Conservation (phyloP, 257 asterid species). For the Solanum paucissectum region DNA sequence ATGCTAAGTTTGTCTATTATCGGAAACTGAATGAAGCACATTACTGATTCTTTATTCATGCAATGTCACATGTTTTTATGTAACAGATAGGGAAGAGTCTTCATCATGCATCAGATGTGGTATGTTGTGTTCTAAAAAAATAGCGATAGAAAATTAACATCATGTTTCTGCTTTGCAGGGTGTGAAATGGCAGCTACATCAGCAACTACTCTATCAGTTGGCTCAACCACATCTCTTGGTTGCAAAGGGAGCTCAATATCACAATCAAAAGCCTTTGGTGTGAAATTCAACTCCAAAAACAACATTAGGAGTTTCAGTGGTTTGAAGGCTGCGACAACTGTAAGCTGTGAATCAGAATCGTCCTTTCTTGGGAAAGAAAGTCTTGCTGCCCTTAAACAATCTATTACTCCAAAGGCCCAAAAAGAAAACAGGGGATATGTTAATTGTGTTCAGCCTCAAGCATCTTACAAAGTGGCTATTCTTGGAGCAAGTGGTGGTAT, state of each 20-base stretch:
- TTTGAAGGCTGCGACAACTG: conserved; percentile 32
- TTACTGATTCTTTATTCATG: neutral
- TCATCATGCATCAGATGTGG: neutral
- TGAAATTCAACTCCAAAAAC: conserved; percentile 35
- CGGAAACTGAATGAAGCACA: neutral
- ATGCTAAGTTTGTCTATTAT: neutral
- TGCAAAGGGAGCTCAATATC: conserved; percentile 20
- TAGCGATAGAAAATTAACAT: neutral
- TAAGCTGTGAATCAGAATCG: conserved; percentile 21
- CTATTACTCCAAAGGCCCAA: conserved; percentile 18
- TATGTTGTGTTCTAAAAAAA: neutral
- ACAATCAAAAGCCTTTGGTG: conserved; percentile 31
- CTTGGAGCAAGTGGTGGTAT: conserved; percentile 86
- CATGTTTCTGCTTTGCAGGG: conserved; percentile 21
- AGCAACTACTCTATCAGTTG: conserved; percentile 45
- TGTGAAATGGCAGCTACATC: conserved; percentile 62
- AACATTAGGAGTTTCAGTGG: conserved; percentile 35
- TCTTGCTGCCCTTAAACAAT: conserved; percentile 17
- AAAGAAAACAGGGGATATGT: conserved; percentile 19
- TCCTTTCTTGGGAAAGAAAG: conserved; percentile 45
- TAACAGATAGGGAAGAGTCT: neutral
- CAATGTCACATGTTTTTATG: neutral
- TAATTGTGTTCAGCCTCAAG: conserved; percentile 52
- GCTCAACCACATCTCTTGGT: conserved; percentile 37
- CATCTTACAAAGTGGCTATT: conserved; percentile 73